Evolutionary conservation across 2,329 filamentous ascomycete species (phyloP), one percentile per base, ranked within the genome.

Genomic region (Fusarium chaquense): DNA sequence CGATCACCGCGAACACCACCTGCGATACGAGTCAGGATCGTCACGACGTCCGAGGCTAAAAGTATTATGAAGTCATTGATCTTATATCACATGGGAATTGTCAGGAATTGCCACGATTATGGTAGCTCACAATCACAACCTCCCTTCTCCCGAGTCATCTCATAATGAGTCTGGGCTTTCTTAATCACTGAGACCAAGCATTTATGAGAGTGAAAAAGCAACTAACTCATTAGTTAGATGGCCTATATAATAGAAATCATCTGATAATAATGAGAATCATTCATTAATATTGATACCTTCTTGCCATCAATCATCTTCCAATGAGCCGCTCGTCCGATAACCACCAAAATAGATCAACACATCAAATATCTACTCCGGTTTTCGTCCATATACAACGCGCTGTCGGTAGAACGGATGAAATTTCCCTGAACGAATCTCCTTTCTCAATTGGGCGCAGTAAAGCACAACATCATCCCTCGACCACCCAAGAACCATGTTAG

Each of bases 401-500:
- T 78, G 69, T 1, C 72, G 70, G 51, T 78, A 78, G 53, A 72
- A 77, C 2, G 74, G 61, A 41, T 78, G 77, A 9, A 76, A 64
- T 28, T 69, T 76, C 2, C 70, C 70, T 1, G 73, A 73, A 4
- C 76, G 69, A 5, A 79, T 71, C 55, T 78, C 78, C 12, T 76
- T 75, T 20, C 76, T 76, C 13, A 81, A 73, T 28, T 79, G 74
- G 4, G 76, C 78, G 16, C 79, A 76, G 51, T 79, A 81, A 5
- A 76, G 62, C 1, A 76, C 64, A 0, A 80, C 76, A 6, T 82
- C 77, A 4, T 77, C 74, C 11, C 69, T 74, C 0, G 73, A 71
- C 80, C 80, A 82, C 0, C 78, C 78, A 16, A 80, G 77, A 51
- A 81, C 75, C 18, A 80, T 75, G 0, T 59, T 74, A 1, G 75